Evolutionary conservation across 148 eudicot species (phyloP).

Genomic region (Limonium bicolor): DNA sequence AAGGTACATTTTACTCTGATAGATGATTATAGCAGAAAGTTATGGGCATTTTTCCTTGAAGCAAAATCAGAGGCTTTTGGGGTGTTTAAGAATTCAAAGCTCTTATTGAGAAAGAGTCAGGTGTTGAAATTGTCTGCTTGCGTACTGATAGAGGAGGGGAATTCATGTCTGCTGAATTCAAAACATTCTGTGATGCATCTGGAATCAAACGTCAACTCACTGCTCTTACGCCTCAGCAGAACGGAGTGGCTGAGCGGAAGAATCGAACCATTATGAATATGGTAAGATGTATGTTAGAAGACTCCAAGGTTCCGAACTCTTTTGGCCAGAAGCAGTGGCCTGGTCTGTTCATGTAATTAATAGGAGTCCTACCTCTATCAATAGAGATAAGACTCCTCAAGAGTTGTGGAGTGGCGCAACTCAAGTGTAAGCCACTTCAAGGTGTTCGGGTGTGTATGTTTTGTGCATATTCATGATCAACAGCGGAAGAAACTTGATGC

Average conservation of each 20-base stretch:
- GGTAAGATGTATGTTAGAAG: background rate
- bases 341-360: background rate
- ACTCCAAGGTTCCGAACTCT: background rate
- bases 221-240: slow-evolving; percentile 8
- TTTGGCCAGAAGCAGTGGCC: background rate
- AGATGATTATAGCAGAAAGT: background rate
- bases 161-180: slow-evolving; percentile 2
- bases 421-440: background rate
- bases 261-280: slow-evolving; percentile 6
- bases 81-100: background rate
- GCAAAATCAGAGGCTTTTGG: background rate
- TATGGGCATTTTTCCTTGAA: background rate
- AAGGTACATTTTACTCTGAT: too few species aligned
- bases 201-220: slow-evolving; percentile 5
- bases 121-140: background rate
- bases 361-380: background rate
- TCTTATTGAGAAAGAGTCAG: background rate
- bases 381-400: background rate
- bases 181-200: background rate
- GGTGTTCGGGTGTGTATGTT: background rate
- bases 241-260: slow-evolving; percentile 2
- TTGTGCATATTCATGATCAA: background rate
- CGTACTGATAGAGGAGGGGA: background rate
- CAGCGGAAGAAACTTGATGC: background rate
- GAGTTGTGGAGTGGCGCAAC: slow-evolving; percentile 1